Evolutionary conservation across 371 early-diverging fungal genomes (phyloP), one percentile per base, ranked within the genome.

Genomic region (Lichtheimia hyalospora): DNA sequence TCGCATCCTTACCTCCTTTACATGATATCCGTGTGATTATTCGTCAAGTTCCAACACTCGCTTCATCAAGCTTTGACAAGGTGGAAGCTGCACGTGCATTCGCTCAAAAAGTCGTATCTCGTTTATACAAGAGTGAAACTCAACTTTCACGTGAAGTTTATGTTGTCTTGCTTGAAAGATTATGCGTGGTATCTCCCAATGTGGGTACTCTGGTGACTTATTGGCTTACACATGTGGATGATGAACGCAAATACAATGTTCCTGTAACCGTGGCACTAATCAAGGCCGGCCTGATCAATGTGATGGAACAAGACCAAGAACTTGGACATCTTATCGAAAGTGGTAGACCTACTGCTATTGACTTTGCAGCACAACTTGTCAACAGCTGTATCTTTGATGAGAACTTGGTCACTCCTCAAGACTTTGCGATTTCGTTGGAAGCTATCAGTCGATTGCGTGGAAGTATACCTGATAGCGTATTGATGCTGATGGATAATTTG

Each of bases 141-240:
- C 69, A 73, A 2, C 71, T 96, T 12, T 79, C 89, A 6, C 84
- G 92, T 24, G 95, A 95, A 53, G 80, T 92, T 20, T 96, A 93
- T 63, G 87, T 93, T 4, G 73, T 86, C 5, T 64, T 98, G 1
- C 75, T 99, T 52, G 91, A 89, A 58, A 76, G 86, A 5, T 70
- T 97, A 14, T 94, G 92, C 64, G 91, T 92, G 53, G 67, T 85
- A 28, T 93, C 95, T 0, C 82, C 81, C 57, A 84, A 84, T 39
- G 90, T 92, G 0, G 85, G 84, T 23, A 87, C 88, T 49, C 92
- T 97, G 70, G 91, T 98, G 49, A 88, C 83, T 0, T 83, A 86
- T 20, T 98, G 97, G 98, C 73, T 99, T 16, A 83, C 94, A 12
- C 95, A 92, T 74, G 85, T 93, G 4, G 94, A 95, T 48, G 97